Evolutionary conservation across 768 basidiomycete genomes (phyloP).

Genomic region (Amanita pallidorosea): DNA sequence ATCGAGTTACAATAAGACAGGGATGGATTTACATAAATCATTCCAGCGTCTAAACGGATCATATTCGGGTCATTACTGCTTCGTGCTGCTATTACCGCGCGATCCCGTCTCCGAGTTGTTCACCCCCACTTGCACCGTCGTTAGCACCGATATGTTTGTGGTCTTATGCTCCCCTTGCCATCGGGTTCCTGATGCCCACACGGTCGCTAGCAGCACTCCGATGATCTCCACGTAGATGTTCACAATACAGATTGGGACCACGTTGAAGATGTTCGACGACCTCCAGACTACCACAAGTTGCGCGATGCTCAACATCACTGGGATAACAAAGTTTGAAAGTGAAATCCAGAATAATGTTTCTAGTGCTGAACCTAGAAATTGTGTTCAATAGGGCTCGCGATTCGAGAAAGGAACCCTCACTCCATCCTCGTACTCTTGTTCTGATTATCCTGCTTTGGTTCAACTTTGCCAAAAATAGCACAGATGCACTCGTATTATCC

Average conservation of each 20-base stretch:
- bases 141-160: background rate
- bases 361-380: conserved; percentile 6
- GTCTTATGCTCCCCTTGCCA: conserved; percentile 8
- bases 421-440: background rate
- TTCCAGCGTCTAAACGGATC: background rate
- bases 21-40: no score
- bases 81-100: background rate
- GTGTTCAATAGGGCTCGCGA: background rate
- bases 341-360: conserved; percentile 17
- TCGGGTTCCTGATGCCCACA: conserved; percentile 11
- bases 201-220: conserved; percentile 18
- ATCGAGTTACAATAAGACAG: no score
- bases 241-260: conserved; percentile 7
- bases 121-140: background rate
- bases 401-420: background rate
- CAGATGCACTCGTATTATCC: conserved; percentile 11
- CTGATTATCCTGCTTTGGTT: conserved; percentile 3
- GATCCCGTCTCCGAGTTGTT: background rate
- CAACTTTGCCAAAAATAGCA: conserved; percentile 12
- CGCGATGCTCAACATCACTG: conserved; percentile 14
- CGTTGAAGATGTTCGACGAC: conserved; percentile 7
- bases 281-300: conserved; percentile 11
- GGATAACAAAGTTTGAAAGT: conserved; percentile 18
- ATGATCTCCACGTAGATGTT: conserved; percentile 17
- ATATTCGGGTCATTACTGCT: background rate